Evolutionary conservation across 768 basidiomycete genomes (phyloP), one percentile per base, ranked within the genome.

Genomic region (Phylloporus sp.): DNA sequence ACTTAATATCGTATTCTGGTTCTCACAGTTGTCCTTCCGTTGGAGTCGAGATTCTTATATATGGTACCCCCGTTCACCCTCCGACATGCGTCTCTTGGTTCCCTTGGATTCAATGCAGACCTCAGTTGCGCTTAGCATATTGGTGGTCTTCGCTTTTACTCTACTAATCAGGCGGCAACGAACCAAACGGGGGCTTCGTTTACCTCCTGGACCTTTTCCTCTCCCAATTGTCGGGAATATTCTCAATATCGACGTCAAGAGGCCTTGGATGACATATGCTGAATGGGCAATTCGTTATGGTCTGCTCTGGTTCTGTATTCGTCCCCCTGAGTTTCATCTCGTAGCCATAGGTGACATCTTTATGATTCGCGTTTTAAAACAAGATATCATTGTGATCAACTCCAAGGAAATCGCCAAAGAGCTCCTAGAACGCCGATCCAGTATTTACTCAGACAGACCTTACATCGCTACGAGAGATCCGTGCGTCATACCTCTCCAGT

Each of bases 381-480:
- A 59, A 41, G 54, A 59, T 27, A 50, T 58, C 28, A 45, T 63
- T n/a, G 46, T 62, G 7, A 46, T 66, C 9, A 66, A 52, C 53
- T 59, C 61, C 15, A 42, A 52, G 21, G 54, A 56, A 36, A 28
- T 62, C 32, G 62, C 64, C n/a, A 50, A 48, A 21, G 65, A 64
- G 0, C 51, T 67, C 7, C 45, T 67, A 13, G 66, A 67, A 1
- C 53, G 46, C 10, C 51, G 65, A 13, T 63, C 61, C 0, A 20
- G 26, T 20, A 52, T 59, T 28, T 66, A 66, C 34, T 64, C 66
- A 7, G 64, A 67, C 32, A 58, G 57, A 24, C 48, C 59, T 8
- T 24, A 46, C 17, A 13, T 55, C 9, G 50, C 57, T 20, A 48
- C 54, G 5, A 46, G 18, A 26, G 53, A 50, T 21, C 48, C 45